Base-by-base conservation (phyloP, 1,284 basidiomycete genomes). In the Grifola frondosa region DNA sequence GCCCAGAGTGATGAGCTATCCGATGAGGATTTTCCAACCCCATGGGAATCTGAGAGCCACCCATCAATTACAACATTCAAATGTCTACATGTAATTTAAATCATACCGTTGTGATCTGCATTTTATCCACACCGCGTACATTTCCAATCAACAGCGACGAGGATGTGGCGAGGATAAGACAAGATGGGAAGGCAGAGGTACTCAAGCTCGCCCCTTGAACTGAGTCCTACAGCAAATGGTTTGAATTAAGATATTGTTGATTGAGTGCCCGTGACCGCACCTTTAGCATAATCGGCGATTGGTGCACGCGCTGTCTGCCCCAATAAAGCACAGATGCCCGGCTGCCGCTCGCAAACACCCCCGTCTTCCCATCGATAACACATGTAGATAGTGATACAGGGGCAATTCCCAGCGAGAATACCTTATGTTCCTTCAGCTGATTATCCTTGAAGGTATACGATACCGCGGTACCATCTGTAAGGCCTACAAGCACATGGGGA, bases 391-490 rank as follows among this genome's bases (percentile, higher is more conserved):
- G 64, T 11, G 66, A 69, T 22, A 91, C 79, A 2, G 90, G 88
- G 10, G 74, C 65, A 40, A 70, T 71, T 2, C 92, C 92, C n/a
- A 95, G 65, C 0, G 79, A 71, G 17, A 85, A 70, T 4, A 78
- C 60, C 54, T 84, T 87, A 55, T 70, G 66, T 32, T 81, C 78
- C 34, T 61, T 68, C n/a, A 81, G 53, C 44, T 70, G 51, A 45
- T 70, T 66, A 25, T 69, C 73, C 52, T 67, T 74, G 65, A 67
- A 72, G 11, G 65, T 50, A 51, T 82, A 85, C 5, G 78, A 73
- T 3, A 81, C 74, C n/a, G 96, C 71, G 4, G 80, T 79, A 1
- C 95, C 95, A 61, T 97, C 82, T 5, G 78, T 80, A 5, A 95
- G 69, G 1, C 93, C 94, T 8, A 83, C 80, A 16, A 97, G 68